Evolutionary conservation across 352 stramenopile species (phyloP), one percentile per base, ranked within the genome.

Genomic region (Pythium insidiosum): DNA sequence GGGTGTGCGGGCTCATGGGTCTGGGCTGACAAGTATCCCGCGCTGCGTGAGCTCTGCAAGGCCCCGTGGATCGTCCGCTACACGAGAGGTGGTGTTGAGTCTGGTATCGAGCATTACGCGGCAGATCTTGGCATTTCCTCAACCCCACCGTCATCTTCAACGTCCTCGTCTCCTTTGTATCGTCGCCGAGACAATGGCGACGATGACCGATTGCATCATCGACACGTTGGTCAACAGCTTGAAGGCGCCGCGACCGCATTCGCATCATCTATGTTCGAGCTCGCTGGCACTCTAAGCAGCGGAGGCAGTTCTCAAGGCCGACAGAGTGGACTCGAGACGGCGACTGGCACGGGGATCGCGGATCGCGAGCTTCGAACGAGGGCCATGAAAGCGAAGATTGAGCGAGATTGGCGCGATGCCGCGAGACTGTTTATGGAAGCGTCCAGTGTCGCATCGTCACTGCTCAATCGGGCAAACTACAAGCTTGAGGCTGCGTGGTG

Each of bases 401-500:
- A 58, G n/a, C 77, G 73, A 30, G 73, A 86, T 28, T 88, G 76
- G 76, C 76, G 71, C 31, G 53, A 75, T 22, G 76, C 76, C 6
- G 58, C 67, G 2, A 44, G 30, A 23, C 52, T 65, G 19, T 88
- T 88, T 31, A 34, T 73, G 3, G 66, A 84, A 15, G 76, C 76
- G 0, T 73, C 76, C 0, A 50, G 43, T 7, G 58, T 39, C 11
- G 68, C 68, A 4, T 26, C 59, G 24, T 66, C 59, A 25, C 44
- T 68, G 28, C 41, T 80, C 10, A 66, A 59, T 12, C 62, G 62
- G 37, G 63, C 58, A 6, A 82, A 68, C 25, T 85, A 85, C 21
- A 56, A 73, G 9, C 42, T 88, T 22, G 71, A 88, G 40, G 68
- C 76, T 0, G 66, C 65, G 26, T 88, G 68, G 71, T 88, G 76